These are phyloP conservation scores for Phytophthora colocasiae DNA, from an alignment of 352 stramenopile species.

Conservation along the genomic window DNA sequence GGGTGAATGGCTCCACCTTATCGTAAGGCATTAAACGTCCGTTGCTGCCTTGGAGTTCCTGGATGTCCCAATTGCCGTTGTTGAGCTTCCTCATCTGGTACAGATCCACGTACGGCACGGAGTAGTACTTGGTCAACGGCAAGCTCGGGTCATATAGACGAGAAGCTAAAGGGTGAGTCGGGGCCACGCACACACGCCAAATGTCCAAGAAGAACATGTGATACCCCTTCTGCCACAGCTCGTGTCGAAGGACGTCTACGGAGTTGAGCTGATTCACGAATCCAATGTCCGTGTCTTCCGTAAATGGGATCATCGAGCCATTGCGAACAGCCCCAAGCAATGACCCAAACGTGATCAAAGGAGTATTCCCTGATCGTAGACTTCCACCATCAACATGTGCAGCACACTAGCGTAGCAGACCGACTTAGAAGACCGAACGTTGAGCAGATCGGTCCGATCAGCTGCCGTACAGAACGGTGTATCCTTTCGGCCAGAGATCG, in stretches of 20 bases:
- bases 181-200: conserved; percentile 53
- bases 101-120: conserved; percentile 50
- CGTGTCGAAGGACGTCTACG: conserved; percentile 17
- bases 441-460: conserved; percentile 57
- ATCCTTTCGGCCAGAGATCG: conserved; percentile 57
- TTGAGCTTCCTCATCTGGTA: conserved; percentile 35
- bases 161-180: conserved; percentile 44
- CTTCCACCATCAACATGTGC: conserved; percentile 65
- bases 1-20: conserved; percentile 34
- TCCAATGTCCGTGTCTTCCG: conserved; percentile 60
- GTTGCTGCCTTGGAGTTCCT: conserved; percentile 32
- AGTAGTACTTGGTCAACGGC: conserved; percentile 23
- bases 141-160: conserved; percentile 44
- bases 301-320: conserved; percentile 61
- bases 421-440: conserved; percentile 27
- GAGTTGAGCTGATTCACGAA: conserved; percentile 35
- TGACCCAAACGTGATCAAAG: conserved; percentile 51
- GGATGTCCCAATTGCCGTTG: conserved; percentile 34
- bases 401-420: conserved; percentile 58
- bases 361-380: conserved; percentile 47
- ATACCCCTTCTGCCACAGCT: conserved; percentile 52
- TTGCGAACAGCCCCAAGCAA: conserved; percentile 60
- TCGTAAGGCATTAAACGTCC: conserved; percentile 20
- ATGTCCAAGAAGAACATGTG: conserved; percentile 55
- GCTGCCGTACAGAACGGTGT: conserved; percentile 47